Percentiles rank a stretch among this genome's conserved stretches.
phyloP scores from a whole-genome alignment of 2,329 filamentous ascomycete genomes.

The Botrytis hyacinthi region DNA sequence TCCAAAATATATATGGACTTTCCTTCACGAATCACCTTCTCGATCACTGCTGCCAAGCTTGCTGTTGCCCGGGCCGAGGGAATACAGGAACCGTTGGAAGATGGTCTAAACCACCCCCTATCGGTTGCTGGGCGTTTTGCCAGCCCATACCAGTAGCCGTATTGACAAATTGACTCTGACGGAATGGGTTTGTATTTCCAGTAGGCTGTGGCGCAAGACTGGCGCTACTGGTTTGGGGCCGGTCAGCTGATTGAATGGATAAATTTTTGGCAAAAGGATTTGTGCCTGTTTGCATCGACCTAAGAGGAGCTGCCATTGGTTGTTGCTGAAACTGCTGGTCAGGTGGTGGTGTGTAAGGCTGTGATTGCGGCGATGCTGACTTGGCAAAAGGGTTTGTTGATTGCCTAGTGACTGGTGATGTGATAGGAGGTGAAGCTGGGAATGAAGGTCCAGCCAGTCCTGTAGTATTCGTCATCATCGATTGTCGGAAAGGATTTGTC shows the following conservation, averaged over 20 bases:
- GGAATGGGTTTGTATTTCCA: constrained; percentile 90
- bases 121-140: constrained; percentile 75
- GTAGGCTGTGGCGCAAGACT: constrained; percentile 70
- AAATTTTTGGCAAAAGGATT: constrained; percentile 65
- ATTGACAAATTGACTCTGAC: constrained; percentile 86
- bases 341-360: constrained; percentile 39
- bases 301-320: constrained; percentile 46
- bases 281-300: constrained; percentile 63
- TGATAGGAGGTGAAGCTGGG: constrained; percentile 44
- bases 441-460: constrained; percentile 45
- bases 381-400: constrained; percentile 89
- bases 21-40: not conserved
- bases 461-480: constrained; percentile 66
- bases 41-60: constrained; percentile 53
- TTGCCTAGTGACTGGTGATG: constrained; percentile 54
- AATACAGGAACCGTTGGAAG: constrained; percentile 81
- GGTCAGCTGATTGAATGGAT: constrained; percentile 27
- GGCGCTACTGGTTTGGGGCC: constrained; percentile 39
- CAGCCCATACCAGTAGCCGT: constrained; percentile 85
- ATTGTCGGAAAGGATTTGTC: constrained; percentile 93
- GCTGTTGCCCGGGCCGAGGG: constrained; percentile 69
- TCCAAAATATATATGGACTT: constrained; percentile 7
- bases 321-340: constrained; percentile 42
- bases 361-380: constrained; percentile 43
- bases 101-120: constrained; percentile 78